These are phyloP conservation scores for Colletotrichum sp. DNA, from an alignment of 2,329 filamentous ascomycete species.

Conservation along the genomic window DNA sequence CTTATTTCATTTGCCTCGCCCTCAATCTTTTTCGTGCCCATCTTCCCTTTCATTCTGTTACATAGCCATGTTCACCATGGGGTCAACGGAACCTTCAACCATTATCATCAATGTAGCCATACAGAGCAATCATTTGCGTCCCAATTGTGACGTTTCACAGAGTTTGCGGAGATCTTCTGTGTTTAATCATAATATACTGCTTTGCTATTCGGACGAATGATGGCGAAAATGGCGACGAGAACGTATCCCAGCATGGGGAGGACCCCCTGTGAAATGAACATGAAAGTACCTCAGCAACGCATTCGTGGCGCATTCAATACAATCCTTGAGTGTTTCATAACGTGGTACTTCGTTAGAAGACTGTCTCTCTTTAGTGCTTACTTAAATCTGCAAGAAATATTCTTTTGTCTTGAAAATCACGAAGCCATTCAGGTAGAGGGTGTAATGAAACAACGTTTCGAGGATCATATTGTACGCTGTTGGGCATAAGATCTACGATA, in stretches of 20 bases:
- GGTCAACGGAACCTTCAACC: background rate
- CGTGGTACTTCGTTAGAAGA: background rate
- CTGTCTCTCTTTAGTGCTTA: background rate
- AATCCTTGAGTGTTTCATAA: background rate
- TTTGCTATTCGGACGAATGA: background rate
- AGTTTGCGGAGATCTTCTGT: accelerated
- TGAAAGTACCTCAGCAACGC: background rate
- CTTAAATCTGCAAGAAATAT: background rate
- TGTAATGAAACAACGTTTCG: background rate
- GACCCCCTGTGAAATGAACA: background rate
- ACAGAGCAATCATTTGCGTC: background rate
- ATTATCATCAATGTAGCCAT: background rate
- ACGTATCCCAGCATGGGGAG: background rate
- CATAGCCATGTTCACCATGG: background rate
- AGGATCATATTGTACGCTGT: background rate
- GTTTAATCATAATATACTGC: background rate
- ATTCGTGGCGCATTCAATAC: background rate
- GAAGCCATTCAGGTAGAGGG: background rate
- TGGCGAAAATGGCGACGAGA: background rate
- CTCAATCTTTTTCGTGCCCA: accelerated
- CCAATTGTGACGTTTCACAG: background rate
- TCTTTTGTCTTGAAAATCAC: background rate
- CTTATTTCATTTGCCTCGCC: background rate
- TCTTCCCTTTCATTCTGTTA: background rate
- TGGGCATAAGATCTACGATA: background rate